phyloP scores from a whole-genome alignment of 805 yeast species.

The Wickerhamiella sergipiensis region DNA sequence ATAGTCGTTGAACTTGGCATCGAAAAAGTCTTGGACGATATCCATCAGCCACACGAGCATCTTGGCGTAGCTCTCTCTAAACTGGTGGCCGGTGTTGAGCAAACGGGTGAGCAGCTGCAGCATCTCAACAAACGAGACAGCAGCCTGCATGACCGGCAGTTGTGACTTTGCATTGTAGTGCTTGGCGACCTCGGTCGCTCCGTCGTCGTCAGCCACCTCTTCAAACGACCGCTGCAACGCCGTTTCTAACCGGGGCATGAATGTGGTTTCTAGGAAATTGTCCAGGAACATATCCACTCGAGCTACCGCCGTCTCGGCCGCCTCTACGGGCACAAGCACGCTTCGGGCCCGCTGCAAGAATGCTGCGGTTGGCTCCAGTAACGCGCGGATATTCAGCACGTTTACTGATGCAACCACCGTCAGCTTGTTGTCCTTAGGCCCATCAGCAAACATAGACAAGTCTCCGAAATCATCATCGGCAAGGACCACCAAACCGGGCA shows the following conservation, averaged over 20 bases:
- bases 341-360: constrained; percentile 48
- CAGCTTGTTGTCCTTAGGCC: constrained; percentile 12
- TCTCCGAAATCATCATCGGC: constrained; percentile 24
- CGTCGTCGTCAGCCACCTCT: constrained; percentile 29
- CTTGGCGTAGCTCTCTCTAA: constrained; percentile 40
- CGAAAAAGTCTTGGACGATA: constrained; percentile 10
- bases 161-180: constrained; percentile 20
- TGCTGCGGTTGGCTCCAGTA: constrained; percentile 57
- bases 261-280: constrained; percentile 48
- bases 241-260: constrained; percentile 48
- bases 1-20: constrained; percentile 7
- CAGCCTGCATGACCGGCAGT: constrained; percentile 28
- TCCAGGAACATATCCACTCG: constrained; percentile 39
- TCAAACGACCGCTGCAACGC: constrained; percentile 42
- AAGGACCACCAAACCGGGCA: constrained; percentile 52
- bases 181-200: constrained; percentile 26
- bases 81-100: constrained; percentile 47
- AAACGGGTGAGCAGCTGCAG: constrained; percentile 36
- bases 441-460: constrained; percentile 17
- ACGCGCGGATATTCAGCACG: constrained; percentile 65
- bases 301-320: constrained; percentile 10
- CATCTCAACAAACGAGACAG: constrained; percentile 34
- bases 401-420: constrained; percentile 31
- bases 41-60: constrained; percentile 20
- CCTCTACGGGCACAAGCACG: constrained; percentile 21